Conservation (phyloP, 2,329 filamentous ascomycete genomes). For the Aspergillus nomiae region DNA sequence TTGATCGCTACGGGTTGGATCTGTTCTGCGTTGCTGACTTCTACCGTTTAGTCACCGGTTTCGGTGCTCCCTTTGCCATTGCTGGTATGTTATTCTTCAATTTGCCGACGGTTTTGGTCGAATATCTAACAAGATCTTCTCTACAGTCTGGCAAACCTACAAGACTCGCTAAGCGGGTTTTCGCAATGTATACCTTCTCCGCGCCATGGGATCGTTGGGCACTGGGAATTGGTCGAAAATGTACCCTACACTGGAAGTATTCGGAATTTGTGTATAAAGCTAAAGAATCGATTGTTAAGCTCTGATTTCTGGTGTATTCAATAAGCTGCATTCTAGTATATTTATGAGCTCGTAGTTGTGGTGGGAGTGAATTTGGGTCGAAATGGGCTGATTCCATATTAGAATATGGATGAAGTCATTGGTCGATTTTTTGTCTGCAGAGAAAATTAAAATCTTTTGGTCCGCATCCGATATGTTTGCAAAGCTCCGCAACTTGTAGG, state of each 20-base stretch:
- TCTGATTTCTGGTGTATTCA: constrained; percentile 18
- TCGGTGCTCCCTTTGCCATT: constrained; percentile 62
- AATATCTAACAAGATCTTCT: constrained; percentile 26
- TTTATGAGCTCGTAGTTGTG: constrained; percentile 9
- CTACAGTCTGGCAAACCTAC: constrained; percentile 66
- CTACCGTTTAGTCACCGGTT: constrained; percentile 54
- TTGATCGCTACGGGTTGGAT: neutral
- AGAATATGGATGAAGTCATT: constrained; percentile 48
- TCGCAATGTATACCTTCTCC: constrained; percentile 16
- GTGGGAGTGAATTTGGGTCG: constrained; percentile 12
- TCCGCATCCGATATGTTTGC: constrained; percentile 29
- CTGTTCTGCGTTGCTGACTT: constrained; percentile 39
- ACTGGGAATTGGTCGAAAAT: constrained; percentile 23
- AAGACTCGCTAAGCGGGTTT: constrained; percentile 55
- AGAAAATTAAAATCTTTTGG: constrained; percentile 44
- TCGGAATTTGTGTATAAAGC: constrained; percentile 43
- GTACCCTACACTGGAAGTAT: constrained; percentile 26
- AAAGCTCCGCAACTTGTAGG: neutral
- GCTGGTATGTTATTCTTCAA: constrained; percentile 55
- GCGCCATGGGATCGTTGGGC: constrained; percentile 22
- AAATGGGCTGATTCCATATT: constrained; percentile 24
- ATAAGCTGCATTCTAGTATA: neutral
- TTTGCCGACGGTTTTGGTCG: neutral
- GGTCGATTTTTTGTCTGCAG: constrained; percentile 33
- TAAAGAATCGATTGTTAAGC: constrained; percentile 35